Percentiles rank a stretch among this genome's conserved stretches.
Evolutionary conservation across 371 early-diverging fungal species (phyloP).

Genomic region (Smittium mucronatum): DNA sequence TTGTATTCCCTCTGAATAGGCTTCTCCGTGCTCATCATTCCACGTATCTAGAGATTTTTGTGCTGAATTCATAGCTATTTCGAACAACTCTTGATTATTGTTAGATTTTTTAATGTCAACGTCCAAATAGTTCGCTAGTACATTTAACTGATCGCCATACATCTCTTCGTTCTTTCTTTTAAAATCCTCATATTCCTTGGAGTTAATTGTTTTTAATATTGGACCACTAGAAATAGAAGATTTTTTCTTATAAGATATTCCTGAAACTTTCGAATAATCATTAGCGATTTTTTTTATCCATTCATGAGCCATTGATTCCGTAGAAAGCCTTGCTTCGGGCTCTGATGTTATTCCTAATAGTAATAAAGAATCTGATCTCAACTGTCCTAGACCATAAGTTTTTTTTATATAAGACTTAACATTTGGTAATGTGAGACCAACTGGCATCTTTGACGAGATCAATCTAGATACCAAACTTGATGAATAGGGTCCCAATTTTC

Average conservation of each 20-base stretch:
- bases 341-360: constrained; percentile 75
- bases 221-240: constrained; percentile 40
- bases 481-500: constrained; percentile 75
- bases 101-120: too few relatives aligned
- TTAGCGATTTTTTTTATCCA: constrained; percentile 71
- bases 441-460: constrained; percentile 78
- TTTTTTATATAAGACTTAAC: constrained; percentile 58
- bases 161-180: too few relatives aligned
- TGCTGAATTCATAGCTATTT: too few relatives aligned
- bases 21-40: constrained; percentile 78
- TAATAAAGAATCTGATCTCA: constrained; percentile 65
- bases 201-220: constrained; percentile 54
- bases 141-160: too few relatives aligned
- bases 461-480: constrained; percentile 63
- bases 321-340: constrained; percentile 63
- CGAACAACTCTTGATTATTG: too few relatives aligned
- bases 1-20: constrained; percentile 73
- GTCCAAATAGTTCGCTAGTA: too few relatives aligned
- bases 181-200: constrained; percentile 71
- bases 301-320: constrained; percentile 65
- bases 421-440: constrained; percentile 67
- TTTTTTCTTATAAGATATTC: constrained; percentile 44
- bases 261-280: constrained; percentile 67
- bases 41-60: too few relatives aligned
- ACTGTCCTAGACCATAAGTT: constrained; percentile 65